phyloP scores from a whole-genome alignment of 768 basidiomycete species.

The Xerocomellus amylosporus region DNA sequence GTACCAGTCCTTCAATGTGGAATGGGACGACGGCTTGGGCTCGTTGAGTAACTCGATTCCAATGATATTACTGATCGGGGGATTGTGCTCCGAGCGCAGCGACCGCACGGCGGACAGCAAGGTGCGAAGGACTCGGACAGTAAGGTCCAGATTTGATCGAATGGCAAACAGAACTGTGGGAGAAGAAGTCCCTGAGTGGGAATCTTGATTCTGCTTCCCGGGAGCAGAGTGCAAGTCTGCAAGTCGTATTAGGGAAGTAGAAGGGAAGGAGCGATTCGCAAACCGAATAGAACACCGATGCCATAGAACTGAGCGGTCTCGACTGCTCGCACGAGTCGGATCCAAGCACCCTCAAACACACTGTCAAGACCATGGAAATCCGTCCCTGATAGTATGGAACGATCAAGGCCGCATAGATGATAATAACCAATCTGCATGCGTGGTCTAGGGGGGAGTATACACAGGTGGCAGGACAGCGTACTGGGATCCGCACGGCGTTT shows the following conservation, averaged over 20 bases:
- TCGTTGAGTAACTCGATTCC: constrained; percentile 63
- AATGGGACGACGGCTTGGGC: constrained; percentile 50
- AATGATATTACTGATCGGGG: constrained; percentile 44
- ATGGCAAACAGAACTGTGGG: constrained; percentile 48
- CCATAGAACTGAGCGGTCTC: constrained; percentile 51
- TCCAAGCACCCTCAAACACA: constrained; percentile 67
- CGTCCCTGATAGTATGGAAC: constrained; percentile 57
- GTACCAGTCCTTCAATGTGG: constrained; percentile 63
- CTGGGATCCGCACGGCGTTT: constrained; percentile 62
- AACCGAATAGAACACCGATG: constrained; percentile 75
- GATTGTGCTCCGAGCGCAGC: constrained; percentile 51
- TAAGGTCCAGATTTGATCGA: constrained; percentile 43
- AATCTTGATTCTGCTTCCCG: constrained; percentile 69
- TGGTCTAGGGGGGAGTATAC: background rate
- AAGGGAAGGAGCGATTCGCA: constrained; percentile 8
- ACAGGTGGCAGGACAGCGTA: constrained; percentile 43
- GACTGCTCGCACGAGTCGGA: constrained; percentile 56
- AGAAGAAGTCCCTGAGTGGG: constrained; percentile 63
- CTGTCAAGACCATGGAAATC: constrained; percentile 54
- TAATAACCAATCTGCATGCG: constrained; percentile 65
- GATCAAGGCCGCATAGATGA: constrained; percentile 59
- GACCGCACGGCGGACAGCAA: constrained; percentile 35
- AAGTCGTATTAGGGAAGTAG: constrained; percentile 18
- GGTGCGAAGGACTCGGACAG: constrained; percentile 46
- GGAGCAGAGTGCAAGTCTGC: constrained; percentile 74